Conservation (phyloP, 2,329 filamentous ascomycete species). For the Colletotrichum sojae region DNA sequence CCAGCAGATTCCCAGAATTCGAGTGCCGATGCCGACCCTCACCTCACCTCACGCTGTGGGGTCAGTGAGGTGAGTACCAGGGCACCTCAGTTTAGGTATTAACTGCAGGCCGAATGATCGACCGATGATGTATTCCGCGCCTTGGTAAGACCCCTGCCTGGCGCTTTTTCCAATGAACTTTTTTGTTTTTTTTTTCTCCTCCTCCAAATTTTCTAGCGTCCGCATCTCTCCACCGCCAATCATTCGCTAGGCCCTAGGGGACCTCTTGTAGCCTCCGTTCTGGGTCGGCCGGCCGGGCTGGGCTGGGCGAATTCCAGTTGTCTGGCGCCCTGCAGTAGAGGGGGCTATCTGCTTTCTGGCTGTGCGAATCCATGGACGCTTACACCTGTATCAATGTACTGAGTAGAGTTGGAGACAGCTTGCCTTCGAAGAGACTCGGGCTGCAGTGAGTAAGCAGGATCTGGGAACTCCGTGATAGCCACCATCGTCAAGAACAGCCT, state of each 20-base stretch:
- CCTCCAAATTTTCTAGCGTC: constrained; percentile 9
- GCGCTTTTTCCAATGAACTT: constrained; percentile 8
- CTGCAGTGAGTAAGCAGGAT: constrained; percentile 15
- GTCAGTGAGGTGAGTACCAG: not conserved
- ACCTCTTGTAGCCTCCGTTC: constrained; percentile 3
- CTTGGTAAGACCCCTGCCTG: constrained; percentile 30
- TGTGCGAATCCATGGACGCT: constrained; percentile 16
- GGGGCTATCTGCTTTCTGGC: not conserved
- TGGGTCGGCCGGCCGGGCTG: constrained; percentile 21
- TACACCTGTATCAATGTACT: constrained; percentile 3
- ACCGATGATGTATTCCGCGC: constrained; percentile 34
- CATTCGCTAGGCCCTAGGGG: not conserved
- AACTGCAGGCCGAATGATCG: constrained; percentile 19
- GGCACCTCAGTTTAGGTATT: not conserved
- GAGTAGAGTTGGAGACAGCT: not conserved
- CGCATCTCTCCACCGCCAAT: constrained; percentile 1
- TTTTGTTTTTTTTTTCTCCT: constrained; percentile 3
- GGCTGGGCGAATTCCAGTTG: constrained; percentile 30
- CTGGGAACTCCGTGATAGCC: constrained; percentile 3
- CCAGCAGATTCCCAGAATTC: too few species aligned
- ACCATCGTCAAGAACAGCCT: constrained; percentile 2
- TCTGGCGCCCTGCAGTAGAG: constrained; percentile 23
- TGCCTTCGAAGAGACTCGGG: not conserved
- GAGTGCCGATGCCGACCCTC: too few species aligned
- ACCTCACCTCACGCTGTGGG: too few species aligned